A percentile compares a stretch with the other conserved stretches of the same genome.
Conservation (phyloP, 305 asterid species). For the Fraxinus angustifolia region DNA sequence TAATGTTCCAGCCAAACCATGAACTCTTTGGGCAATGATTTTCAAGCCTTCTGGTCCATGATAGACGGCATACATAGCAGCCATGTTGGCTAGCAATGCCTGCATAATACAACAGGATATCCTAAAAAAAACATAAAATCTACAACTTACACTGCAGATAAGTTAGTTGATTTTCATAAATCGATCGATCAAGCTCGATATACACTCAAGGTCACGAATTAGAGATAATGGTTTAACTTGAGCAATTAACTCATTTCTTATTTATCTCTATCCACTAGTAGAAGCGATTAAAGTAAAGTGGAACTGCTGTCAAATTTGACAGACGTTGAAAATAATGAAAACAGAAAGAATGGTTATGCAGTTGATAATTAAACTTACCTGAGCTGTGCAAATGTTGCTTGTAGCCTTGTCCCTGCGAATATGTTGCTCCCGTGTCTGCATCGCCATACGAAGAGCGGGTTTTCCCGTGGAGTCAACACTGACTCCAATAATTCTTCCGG, state of each 20-base stretch:
- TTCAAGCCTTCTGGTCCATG: constrained; percentile 85
- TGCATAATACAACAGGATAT: constrained; percentile 26
- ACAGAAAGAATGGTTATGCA: not conserved
- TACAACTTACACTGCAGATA: not conserved
- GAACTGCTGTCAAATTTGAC: not conserved
- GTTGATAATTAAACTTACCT: constrained; percentile 36
- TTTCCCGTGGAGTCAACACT: constrained; percentile 91
- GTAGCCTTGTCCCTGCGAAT: constrained; percentile 96
- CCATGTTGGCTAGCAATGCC: constrained; percentile 99
- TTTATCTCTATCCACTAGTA: not conserved
- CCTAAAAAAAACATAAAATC: not conserved
- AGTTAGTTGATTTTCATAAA: not conserved
- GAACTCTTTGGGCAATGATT: constrained; percentile 81
- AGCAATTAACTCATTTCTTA: not conserved
- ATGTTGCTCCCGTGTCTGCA: constrained; percentile 98
- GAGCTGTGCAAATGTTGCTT: constrained; percentile 96
- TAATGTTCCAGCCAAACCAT: constrained; percentile 79
- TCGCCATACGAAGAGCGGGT: constrained; percentile 95
- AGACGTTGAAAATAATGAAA: not conserved
- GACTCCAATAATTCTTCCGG: constrained; percentile 92
- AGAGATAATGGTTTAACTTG: not conserved
- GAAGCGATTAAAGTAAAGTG: not conserved
- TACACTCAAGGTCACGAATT: not conserved
- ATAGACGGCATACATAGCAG: constrained; percentile 89
- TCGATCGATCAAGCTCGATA: not conserved